Conservation (phyloP, 2,329 filamentous ascomycete species). For the Hypocreales sp. region DNA sequence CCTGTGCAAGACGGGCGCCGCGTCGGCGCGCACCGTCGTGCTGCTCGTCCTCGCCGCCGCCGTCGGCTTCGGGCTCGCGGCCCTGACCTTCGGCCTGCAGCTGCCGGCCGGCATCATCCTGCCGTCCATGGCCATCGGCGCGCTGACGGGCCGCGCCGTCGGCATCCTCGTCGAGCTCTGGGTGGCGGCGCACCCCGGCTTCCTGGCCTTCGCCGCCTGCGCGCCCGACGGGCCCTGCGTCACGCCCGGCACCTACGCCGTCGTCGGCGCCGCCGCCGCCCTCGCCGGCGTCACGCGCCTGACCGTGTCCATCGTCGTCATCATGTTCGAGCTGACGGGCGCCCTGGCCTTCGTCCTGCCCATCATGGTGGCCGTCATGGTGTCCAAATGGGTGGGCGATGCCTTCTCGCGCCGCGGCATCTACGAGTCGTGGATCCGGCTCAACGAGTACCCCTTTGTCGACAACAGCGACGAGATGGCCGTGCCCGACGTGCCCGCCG, state of each 20-base stretch:
- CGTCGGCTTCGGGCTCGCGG: conserved; percentile 71
- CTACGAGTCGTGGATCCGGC: conserved; percentile 95
- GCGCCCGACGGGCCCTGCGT: conserved; percentile 89
- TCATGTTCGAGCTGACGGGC: conserved; percentile 99
- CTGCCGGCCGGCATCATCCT: conserved; percentile 97
- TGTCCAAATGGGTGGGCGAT: conserved; percentile 96
- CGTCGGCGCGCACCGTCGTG: conserved; percentile 67
- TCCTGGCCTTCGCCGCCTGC: conserved; percentile 80
- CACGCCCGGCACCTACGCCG: conserved; percentile 92
- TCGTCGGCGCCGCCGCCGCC: conserved; percentile 81
- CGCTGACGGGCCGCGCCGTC: conserved; percentile 84
- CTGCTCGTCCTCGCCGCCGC: conserved; percentile 69
- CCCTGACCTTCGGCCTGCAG: conserved; percentile 84
- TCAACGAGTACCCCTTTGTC: conserved; percentile 90
- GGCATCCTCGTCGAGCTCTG: conserved; percentile 90
- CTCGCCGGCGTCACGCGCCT: conserved; percentile 97
- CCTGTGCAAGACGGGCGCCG: conserved; percentile 75
- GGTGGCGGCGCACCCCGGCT: conserved; percentile 68
- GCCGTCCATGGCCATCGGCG: conserved; percentile 93
- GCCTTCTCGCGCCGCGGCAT: conserved; percentile 86
- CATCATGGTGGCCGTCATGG: conserved; percentile 98
- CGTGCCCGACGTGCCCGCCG: conserved; percentile 73
- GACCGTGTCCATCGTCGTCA: conserved; percentile 90
- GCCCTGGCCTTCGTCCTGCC: conserved; percentile 92
- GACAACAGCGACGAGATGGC: conserved; percentile 74